Evolutionary conservation across 371 early-diverging fungal genomes (phyloP).

Genomic region (Apophysomyces trapeziformis): DNA sequence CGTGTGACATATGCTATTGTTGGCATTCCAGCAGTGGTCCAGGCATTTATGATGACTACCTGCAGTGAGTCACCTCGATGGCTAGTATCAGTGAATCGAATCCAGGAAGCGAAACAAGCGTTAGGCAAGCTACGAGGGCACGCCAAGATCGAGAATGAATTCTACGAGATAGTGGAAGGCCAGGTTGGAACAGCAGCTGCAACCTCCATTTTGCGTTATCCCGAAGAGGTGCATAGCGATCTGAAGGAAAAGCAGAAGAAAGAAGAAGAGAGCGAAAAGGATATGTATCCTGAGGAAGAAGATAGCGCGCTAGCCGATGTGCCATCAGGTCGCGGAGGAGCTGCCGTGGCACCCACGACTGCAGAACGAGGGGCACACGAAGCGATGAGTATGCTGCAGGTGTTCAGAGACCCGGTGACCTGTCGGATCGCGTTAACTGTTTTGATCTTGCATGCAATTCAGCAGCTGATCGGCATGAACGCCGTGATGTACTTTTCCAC

Average conservation of each 20-base stretch:
- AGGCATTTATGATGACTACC: conserved; percentile 66
- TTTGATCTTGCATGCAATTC: conserved; percentile 53
- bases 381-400: conserved; percentile 27
- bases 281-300: conserved; percentile 11
- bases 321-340: not conserved
- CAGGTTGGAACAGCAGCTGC: conserved; percentile 37
- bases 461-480: conserved; percentile 90
- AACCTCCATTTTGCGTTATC: conserved; percentile 42
- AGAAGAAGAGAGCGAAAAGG: not conserved
- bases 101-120: conserved; percentile 57
- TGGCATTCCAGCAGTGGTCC: conserved; percentile 70
- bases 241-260: conserved; percentile 5
- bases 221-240: not conserved
- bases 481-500: conserved; percentile 84
- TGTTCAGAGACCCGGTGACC: conserved; percentile 41
- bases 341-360: conserved; percentile 1
- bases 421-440: conserved; percentile 57
- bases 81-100: conserved; percentile 59
- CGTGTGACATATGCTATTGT: conserved; percentile 66
- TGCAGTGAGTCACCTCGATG: conserved; percentile 82
- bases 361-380: conserved; percentile 16
- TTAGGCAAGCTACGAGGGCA: conserved; percentile 60
- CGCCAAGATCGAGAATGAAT: conserved; percentile 56
- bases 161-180: conserved; percentile 57
- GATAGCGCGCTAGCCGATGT: conserved; percentile 1